Conservation (phyloP, 1,139 yeast species). For the Nakaseomyces bracarensis region DNA sequence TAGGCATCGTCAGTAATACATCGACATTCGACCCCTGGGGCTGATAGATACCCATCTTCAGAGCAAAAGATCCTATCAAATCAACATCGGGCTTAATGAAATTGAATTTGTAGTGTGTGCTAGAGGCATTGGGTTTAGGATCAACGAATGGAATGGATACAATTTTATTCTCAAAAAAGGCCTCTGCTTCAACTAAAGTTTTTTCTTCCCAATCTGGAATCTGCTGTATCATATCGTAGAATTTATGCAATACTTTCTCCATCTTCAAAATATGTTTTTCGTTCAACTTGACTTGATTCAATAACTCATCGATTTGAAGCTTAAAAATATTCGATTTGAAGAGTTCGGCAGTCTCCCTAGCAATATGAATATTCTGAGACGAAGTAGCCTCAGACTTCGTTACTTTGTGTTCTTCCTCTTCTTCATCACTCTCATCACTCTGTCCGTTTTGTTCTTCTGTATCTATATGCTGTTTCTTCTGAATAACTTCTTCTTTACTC, state of each 20-base stretch:
- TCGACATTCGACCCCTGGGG: slow-evolving; percentile 65
- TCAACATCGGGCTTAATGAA: slow-evolving; percentile 69
- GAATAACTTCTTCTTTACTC: slow-evolving; percentile 3
- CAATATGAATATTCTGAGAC: slow-evolving; percentile 83
- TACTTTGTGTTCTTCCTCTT: slow-evolving; percentile 11
- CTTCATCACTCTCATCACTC: slow-evolving; percentile 16
- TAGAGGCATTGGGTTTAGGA: slow-evolving; percentile 60
- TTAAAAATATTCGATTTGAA: slow-evolving; percentile 93
- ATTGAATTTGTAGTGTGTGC: slow-evolving; percentile 59
- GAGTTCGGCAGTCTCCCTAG: slow-evolving; percentile 86
- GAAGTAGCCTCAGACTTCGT: slow-evolving; percentile 33
- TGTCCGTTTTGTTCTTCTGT: background rate
- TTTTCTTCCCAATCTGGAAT: slow-evolving; percentile 49
- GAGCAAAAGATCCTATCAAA: slow-evolving; percentile 81
- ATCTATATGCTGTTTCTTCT: slow-evolving; percentile 6
- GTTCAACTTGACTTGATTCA: slow-evolving; percentile 68
- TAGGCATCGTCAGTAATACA: slow-evolving; percentile 75
- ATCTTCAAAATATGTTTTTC: slow-evolving; percentile 57
- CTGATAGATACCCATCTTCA: slow-evolving; percentile 65
- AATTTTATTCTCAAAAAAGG: slow-evolving; percentile 42
- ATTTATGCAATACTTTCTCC: slow-evolving; percentile 68
- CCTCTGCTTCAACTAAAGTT: slow-evolving; percentile 45
- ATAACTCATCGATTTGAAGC: slow-evolving; percentile 82
- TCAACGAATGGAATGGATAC: slow-evolving; percentile 79
- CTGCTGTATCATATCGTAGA: slow-evolving; percentile 60